Conservation (phyloP, 2,329 filamentous ascomycete species). For the Aspergillus cejpii region DNA sequence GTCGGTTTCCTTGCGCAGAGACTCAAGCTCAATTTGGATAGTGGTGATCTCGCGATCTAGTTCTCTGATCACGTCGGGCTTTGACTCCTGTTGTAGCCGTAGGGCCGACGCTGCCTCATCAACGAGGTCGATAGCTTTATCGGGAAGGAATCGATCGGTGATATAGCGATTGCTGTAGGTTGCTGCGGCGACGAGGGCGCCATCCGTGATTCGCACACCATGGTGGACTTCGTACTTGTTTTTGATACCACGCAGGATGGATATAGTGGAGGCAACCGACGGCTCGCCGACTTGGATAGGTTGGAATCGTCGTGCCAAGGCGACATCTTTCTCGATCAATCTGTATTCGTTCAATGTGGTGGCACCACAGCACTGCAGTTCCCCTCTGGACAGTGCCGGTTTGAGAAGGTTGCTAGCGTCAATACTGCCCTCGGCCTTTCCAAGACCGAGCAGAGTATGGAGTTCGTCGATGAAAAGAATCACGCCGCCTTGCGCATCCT, state of each 20-base stretch:
- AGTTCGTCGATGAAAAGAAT: constrained; percentile 95
- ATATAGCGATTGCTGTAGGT: constrained; percentile 94
- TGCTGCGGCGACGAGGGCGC: constrained; percentile 83
- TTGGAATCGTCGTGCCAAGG: constrained; percentile 85
- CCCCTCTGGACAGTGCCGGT: constrained; percentile 83
- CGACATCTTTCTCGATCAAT: constrained; percentile 91
- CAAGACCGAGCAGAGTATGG: constrained; percentile 82
- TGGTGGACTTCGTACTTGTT: constrained; percentile 97
- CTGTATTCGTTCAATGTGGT: constrained; percentile 91
- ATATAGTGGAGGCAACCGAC: constrained; percentile 84
- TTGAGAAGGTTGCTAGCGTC: constrained; percentile 94
- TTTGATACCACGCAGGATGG: constrained; percentile 91
- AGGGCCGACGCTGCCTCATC: constrained; percentile 90
- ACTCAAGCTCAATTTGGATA: constrained; percentile 93
- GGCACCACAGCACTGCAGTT: constrained; percentile 90
- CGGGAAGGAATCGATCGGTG: constrained; percentile 88
- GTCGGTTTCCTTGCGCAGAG: constrained; percentile 87
- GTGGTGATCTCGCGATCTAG: constrained; percentile 95
- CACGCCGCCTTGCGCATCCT: constrained; percentile 79
- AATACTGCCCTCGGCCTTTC: constrained; percentile 92
- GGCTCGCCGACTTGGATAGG: constrained; percentile 92
- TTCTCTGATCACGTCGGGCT: constrained; percentile 87
- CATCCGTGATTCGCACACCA: constrained; percentile 88
- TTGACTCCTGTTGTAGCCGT: constrained; percentile 89
- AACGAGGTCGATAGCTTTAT: constrained; percentile 95